A percentile compares a stretch with the other conserved stretches of the same genome.
Conservation (phyloP, 2,329 filamentous ascomycete species). For the Ampelomyces quisqualis region DNA sequence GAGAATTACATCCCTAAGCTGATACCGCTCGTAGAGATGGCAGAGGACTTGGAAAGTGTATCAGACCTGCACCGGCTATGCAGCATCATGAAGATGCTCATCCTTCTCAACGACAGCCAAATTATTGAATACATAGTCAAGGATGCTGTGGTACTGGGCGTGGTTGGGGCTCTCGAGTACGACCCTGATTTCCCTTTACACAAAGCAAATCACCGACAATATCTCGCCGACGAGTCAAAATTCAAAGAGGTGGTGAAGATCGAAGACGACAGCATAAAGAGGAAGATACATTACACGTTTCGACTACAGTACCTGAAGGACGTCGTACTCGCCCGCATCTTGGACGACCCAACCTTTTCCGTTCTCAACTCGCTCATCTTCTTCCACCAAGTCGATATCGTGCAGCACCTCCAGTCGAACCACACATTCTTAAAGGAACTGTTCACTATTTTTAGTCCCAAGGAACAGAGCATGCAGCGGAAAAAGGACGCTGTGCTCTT, state of each 20-base stretch:
- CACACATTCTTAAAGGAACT: conserved; percentile 76
- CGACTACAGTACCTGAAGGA: conserved; percentile 96
- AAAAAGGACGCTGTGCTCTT: conserved; percentile 96
- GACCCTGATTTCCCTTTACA: conserved; percentile 97
- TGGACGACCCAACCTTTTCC: conserved; percentile 96
- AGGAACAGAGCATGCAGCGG: conserved; percentile 64
- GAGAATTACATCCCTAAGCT: conserved; percentile 88
- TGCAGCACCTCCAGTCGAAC: conserved; percentile 89
- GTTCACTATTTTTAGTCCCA: conserved; percentile 77
- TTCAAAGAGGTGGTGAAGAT: conserved; percentile 97
- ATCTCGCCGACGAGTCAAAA: conserved; percentile 81
- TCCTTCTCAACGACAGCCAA: conserved; percentile 88
- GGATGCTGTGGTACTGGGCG: conserved; percentile 83
- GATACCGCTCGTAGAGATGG: conserved; percentile 80
- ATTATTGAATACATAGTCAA: conserved; percentile 94
- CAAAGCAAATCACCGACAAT: conserved; percentile 95
- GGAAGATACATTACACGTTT: conserved; percentile 96
- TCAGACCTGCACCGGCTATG: conserved; percentile 86
- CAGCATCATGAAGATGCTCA: conserved; percentile 97
- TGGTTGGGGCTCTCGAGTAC: conserved; percentile 95
- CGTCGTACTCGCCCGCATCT: conserved; percentile 91
- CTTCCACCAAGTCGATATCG: conserved; percentile 98
- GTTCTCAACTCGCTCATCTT: conserved; percentile 98
- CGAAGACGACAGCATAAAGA: conserved; percentile 74
- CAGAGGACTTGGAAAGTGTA: conserved; percentile 87